Percentiles rank a stretch among this genome's conserved stretches.
These are phyloP conservation scores for Xylaria digitata DNA, from an alignment of 2,329 filamentous ascomycete genomes.

Conservation along the genomic window DNA sequence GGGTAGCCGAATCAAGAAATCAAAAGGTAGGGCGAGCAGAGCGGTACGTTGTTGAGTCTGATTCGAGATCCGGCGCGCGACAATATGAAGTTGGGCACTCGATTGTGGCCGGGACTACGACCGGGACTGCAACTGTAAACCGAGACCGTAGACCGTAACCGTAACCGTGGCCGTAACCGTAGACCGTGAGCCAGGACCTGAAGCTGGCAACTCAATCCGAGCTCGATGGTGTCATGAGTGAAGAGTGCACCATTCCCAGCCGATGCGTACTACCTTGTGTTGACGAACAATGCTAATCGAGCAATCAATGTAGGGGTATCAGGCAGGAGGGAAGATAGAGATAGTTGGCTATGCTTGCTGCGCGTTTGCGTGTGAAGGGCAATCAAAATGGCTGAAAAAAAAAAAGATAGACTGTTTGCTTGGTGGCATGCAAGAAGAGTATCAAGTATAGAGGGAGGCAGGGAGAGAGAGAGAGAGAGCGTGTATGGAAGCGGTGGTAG, in stretches of 20 bases:
- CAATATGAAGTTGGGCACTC: slow-evolving; percentile 40
- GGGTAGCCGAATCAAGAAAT: slow-evolving; percentile 13
- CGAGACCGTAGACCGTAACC: slow-evolving; percentile 9
- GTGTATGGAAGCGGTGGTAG: slow-evolving; percentile 5
- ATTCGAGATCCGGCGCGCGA: slow-evolving; percentile 43
- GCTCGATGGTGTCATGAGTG: slow-evolving; percentile 45
- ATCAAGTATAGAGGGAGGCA: slow-evolving; percentile 15
- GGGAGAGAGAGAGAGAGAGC: slow-evolving; percentile 1
- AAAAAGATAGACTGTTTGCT: slow-evolving; percentile 8
- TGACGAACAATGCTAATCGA: slow-evolving; percentile 12
- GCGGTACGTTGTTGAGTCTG: slow-evolving; percentile 29
- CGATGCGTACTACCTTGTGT: slow-evolving; percentile 14
- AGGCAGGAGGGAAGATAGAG: slow-evolving; percentile 21
- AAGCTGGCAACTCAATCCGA: slow-evolving; percentile 47
- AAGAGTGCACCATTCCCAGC: slow-evolving; percentile 44
- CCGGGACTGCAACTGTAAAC: slow-evolving; percentile 21
- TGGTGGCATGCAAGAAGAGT: slow-evolving; percentile 25
- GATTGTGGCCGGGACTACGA: slow-evolving; percentile 29
- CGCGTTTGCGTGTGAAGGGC: slow-evolving; percentile 21
- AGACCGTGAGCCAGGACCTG: slow-evolving; percentile 41
- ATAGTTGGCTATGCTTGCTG: slow-evolving; percentile 20
- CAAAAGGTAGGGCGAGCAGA: slow-evolving; percentile 4
- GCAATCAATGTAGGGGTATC: slow-evolving; percentile 20
- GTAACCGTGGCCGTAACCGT: slow-evolving; percentile 22
- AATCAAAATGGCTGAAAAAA: slow-evolving; percentile 11